These are phyloP conservation scores for Elsinoe arachidis DNA, from an alignment of 2,329 filamentous ascomycete species.

Conservation along the genomic window DNA sequence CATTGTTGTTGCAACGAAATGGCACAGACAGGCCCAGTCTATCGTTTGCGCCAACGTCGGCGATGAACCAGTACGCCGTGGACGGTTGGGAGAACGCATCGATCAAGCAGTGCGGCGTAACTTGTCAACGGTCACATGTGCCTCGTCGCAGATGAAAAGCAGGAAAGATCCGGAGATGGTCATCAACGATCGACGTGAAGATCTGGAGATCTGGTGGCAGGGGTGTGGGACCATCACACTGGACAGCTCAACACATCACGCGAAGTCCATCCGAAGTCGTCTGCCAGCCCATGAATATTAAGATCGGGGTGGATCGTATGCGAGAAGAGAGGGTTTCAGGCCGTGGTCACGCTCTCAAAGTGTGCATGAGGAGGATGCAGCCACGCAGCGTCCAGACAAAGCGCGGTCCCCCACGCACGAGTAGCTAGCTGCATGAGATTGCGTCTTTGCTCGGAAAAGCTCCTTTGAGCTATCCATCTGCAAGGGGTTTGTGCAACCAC, in stretches of 20 bases:
- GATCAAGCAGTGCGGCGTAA: not conserved
- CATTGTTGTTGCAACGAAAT: not conserved
- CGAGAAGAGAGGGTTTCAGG: not conserved
- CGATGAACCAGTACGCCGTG: not conserved
- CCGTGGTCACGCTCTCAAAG: not conserved
- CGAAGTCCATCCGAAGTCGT: conserved; percentile 1
- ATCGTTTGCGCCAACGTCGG: not conserved
- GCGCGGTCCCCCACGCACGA: conserved; percentile 2
- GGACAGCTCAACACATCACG: not conserved
- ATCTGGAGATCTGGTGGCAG: conserved; percentile 3
- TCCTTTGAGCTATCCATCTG: not conserved
- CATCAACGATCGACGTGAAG: conserved; percentile 3
- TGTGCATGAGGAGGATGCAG: conserved; percentile 3
- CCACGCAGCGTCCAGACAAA: not conserved
- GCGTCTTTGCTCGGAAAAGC: not conserved
- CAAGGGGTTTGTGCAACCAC: conserved; percentile 1
- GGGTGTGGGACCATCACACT: not conserved
- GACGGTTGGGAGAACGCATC: not conserved
- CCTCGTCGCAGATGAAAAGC: not conserved
- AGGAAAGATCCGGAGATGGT: not conserved
- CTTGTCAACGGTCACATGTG: not conserved
- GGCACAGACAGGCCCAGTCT: not conserved
- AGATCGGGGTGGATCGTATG: not conserved
- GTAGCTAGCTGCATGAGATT: conserved; percentile 6
- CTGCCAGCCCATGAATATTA: not conserved